Base-by-base conservation (phyloP, 2,329 filamentous ascomycete genomes). In the Knoxdaviesia proteae region DNA sequence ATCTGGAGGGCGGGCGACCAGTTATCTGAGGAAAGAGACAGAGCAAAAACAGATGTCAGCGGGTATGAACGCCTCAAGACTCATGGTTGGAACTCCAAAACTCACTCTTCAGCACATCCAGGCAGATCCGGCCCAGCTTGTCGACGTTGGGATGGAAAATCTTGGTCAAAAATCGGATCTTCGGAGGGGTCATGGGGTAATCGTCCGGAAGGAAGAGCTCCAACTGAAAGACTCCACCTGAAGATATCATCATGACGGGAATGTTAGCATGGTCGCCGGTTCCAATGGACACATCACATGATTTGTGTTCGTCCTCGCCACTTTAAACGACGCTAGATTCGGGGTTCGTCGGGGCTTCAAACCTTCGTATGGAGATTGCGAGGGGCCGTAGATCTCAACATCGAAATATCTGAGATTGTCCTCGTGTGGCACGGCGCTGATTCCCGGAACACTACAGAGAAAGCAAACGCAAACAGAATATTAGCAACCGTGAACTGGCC, bases 141-240 rank as follows among this genome's bases (percentile, higher is more conserved):
- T 98, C 90, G 52, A 98, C 94, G 59, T 98, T 98, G 42, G 90
- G 90, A 60, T 98, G 92, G 63, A 96, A 98, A 60, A 98, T 96
- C 65, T 94, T 94, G 53, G 92, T 98, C 42, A 98, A 69, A 63
- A 98, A 98, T 44, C 90, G 83, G 56, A 98, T 94, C 69, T 94
- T 94, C 39, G 90, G 90, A 43, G 90, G 88, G 34, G 86, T 94
- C 90, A 98, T 98, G 37, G 90, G 90, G 59, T 98, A 98, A 65
- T 98, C 90, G 56, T 98, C 90, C 38, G 92, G 92, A 30, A 98
- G 72, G 61, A 98, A 98, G 20, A 98, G 76, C 61, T 98, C 90
- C 47, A 96, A 80, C 62, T 92, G 88, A 69, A 98, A 98, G 49
- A 94, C 72, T 40, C 92, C 90, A 43, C 70, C 71, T 75, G 45